A percentile compares a stretch with the other conserved stretches of the same genome.
Conservation (phyloP, 176 grass and related monocot genomes). For the Bromus sterilis region DNA sequence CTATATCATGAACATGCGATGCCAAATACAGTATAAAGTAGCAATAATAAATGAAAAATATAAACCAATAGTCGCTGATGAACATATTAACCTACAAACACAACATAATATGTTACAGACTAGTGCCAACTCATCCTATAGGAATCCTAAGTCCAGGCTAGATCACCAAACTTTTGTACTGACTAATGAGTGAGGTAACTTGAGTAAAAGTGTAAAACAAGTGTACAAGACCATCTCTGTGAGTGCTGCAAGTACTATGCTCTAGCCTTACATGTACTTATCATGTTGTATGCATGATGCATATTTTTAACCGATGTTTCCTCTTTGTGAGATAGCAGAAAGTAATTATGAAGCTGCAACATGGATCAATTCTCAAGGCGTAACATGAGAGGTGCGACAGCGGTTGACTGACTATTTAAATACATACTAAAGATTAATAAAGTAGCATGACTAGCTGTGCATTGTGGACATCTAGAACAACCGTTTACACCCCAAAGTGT, state of each 20-base stretch:
- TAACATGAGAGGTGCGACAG: background rate
- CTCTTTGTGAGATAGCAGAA: background rate
- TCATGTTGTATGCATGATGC: background rate
- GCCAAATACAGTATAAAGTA: slow-evolving; percentile 12
- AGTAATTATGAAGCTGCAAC: slow-evolving; percentile 7
- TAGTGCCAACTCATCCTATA: background rate
- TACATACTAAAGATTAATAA: background rate
- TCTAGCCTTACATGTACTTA: background rate
- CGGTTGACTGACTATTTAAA: background rate
- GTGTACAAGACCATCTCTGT: background rate
- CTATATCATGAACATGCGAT: background rate
- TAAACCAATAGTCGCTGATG: background rate
- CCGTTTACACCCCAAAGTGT: background rate
- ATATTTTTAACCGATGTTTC: background rate
- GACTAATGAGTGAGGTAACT: background rate
- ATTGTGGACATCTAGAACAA: background rate
- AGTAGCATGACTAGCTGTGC: background rate
- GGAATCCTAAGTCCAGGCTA: background rate
- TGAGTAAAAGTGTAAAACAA: slow-evolving; percentile 3
- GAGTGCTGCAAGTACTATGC: background rate
- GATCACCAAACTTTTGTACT: slow-evolving; percentile 2
- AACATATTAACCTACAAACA: background rate
- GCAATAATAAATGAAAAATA: background rate
- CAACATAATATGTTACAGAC: background rate
- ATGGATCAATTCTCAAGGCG: background rate